Conservation (phyloP, 495 filamentous ascomycete genomes). For the Geoglossum glabrum region DNA sequence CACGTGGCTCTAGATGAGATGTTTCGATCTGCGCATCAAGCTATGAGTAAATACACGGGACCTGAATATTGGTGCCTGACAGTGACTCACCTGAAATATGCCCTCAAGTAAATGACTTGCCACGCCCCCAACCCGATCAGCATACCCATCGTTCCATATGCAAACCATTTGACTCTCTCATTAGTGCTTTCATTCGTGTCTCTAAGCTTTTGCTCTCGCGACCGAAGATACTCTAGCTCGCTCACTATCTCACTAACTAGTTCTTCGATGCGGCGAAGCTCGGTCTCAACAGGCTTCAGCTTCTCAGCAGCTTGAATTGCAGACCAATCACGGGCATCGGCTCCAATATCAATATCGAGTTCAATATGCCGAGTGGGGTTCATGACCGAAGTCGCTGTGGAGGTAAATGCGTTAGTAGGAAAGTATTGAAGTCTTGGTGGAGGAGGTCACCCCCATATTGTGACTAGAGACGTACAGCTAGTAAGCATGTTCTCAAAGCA, state of each 20-base stretch:
- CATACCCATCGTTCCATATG: constrained; percentile 85
- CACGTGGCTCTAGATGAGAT: constrained; percentile 42
- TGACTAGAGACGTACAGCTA: constrained; percentile 29
- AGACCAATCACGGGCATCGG: constrained; percentile 95
- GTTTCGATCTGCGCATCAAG: constrained; percentile 44
- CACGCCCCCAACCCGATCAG: constrained; percentile 76
- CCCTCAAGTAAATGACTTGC: constrained; percentile 93
- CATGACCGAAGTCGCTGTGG: constrained; percentile 17
- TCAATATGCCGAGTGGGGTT: constrained; percentile 64
- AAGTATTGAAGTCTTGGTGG: background rate
- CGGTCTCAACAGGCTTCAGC: constrained; percentile 90
- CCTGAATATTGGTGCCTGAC: background rate
- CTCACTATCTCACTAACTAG: constrained; percentile 59
- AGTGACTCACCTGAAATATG: constrained; percentile 65
- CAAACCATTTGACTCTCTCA: constrained; percentile 96
- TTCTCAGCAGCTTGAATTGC: constrained; percentile 93
- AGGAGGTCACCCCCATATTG: background rate
- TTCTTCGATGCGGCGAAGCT: constrained; percentile 83
- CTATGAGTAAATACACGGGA: background rate
- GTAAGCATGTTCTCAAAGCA: constrained; percentile 82
- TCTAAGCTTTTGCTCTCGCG: constrained; percentile 79
- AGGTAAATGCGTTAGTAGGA: background rate
- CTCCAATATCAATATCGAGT: constrained; percentile 95
- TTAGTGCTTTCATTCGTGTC: constrained; percentile 99
- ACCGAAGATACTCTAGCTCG: constrained; percentile 84